These are phyloP conservation scores for Metschnikowia lunata DNA, from an alignment of 805 yeast genomes.

Conservation along the genomic window DNA sequence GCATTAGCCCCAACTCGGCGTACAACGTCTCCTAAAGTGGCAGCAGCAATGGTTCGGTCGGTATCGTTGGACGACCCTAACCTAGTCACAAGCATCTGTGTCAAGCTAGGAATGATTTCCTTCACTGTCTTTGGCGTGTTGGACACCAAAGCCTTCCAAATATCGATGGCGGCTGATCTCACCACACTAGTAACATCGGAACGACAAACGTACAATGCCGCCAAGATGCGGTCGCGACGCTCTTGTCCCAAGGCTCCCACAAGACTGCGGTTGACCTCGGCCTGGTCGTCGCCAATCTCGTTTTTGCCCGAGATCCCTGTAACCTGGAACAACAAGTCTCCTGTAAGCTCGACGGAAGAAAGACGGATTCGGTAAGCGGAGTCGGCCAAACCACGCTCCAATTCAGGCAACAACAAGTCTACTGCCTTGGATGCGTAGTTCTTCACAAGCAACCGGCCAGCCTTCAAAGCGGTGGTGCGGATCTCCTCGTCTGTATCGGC, in stretches of 20 bases:
- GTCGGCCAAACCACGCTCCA: conserved; percentile 85
- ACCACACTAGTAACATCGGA: conserved; percentile 86
- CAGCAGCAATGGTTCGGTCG: conserved; percentile 85
- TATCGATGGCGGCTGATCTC: conserved; percentile 83
- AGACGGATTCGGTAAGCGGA: conserved; percentile 80
- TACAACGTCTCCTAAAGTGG: conserved; percentile 89
- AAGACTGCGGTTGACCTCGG: conserved; percentile 53
- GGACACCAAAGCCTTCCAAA: conserved; percentile 95
- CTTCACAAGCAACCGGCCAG: conserved; percentile 87
- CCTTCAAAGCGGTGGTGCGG: conserved; percentile 83
- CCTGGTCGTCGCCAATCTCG: conserved; percentile 57
- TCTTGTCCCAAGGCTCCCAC: conserved; percentile 79
- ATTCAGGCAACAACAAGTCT: conserved; percentile 87
- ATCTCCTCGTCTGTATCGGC: conserved; percentile 87
- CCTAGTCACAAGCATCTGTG: conserved; percentile 72
- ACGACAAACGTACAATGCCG: conserved; percentile 89
- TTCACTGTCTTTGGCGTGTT: conserved; percentile 93
- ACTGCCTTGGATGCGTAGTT: conserved; percentile 91
- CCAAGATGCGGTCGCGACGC: conserved; percentile 80
- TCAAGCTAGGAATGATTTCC: conserved; percentile 83
- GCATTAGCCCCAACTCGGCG: conserved; percentile 91
- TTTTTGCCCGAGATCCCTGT: conserved; percentile 82
- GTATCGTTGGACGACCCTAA: conserved; percentile 77
- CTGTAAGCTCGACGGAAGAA: conserved; percentile 91
- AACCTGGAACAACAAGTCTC: conserved; percentile 90